Evolutionary conservation across 169 alveolate species (phyloP), one percentile per base, ranked within the genome.

Genomic region (Plasmodium gaboni): DNA sequence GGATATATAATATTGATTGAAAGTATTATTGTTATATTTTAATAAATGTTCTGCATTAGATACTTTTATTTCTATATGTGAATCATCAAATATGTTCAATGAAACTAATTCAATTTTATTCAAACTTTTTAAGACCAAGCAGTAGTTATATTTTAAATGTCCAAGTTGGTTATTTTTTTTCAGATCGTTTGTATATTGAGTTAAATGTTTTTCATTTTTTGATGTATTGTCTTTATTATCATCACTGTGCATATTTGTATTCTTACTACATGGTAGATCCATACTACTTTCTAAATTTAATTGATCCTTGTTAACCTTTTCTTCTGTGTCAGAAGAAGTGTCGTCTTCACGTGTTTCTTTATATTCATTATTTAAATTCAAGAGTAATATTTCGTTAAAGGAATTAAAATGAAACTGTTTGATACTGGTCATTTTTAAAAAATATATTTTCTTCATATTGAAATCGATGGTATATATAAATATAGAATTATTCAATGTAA

Each of bases 1-100:
- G 2, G 89, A 64, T 10, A 76, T 10, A 57, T 76, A 76, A 59
- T 76, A 76, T 69, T 76, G 78, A 17, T 28, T 42, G 38, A 19
- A 8, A 8, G 13, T 46, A 55, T 50, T 55, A 7, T 32, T 19
- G 10, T 64, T 24, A 32, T 10, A 7, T 4, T 24, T 7, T 28
- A 50, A 51, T 42, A 42, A 7, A 26, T 46, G 17, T 24, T 46
- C 22, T 13, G 26, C 8, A 48, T 24, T 50, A 0, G 70, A 15
- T 9, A 50, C n/a, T 28, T 64, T 15, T 28, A 76, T 69, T 6
- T 76, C 69, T 22, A 76, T 48, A 69, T 22, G 3, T 2, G 48
- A 12, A 55, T 76, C 59, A 24, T 76, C 74, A 48, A 38, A 50
- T 12, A 76, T 48, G 51, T 76, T 76, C 22, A 83, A 46, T 2